These are phyloP conservation scores for Cucurbita argyrosperma DNA, from an alignment of 306 rosid species.

Conservation along the genomic window DNA sequence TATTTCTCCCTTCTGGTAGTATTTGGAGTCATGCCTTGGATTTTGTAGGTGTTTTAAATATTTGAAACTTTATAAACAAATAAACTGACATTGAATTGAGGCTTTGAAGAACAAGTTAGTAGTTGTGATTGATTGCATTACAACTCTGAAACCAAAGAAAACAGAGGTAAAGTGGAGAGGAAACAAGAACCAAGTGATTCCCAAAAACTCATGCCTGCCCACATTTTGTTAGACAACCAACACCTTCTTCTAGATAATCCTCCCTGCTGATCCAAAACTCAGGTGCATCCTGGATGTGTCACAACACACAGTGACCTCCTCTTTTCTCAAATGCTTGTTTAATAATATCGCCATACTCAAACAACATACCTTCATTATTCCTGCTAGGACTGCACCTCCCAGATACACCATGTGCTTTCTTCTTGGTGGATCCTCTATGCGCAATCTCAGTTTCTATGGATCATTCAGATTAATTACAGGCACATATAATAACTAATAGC, in stretches of 20 bases:
- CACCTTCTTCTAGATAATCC: conserved; percentile 94
- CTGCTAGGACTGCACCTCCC: conserved; percentile 99
- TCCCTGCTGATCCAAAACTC: conserved; percentile 96
- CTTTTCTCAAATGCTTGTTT: background rate
- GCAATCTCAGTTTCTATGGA: conserved; percentile 68
- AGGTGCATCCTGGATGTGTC: conserved; percentile 70
- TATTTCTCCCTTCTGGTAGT: background rate
- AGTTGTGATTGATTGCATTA: too few relatives aligned
- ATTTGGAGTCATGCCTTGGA: too few relatives aligned
- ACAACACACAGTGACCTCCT: conserved; percentile 11
- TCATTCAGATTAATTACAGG: conserved; percentile 8
- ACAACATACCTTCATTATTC: conserved; percentile 75
- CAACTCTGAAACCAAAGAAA: too few relatives aligned
- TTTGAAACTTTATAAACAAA: too few relatives aligned
- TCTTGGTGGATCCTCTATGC: conserved; percentile 96
- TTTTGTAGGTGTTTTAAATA: too few relatives aligned
- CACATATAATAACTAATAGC: background rate
- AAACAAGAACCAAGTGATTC: background rate
- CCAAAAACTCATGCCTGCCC: conserved; percentile 56
- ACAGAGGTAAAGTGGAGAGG: too few relatives aligned
- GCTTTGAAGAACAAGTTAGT: too few relatives aligned
- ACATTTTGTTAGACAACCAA: conserved; percentile 73
- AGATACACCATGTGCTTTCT: conserved; percentile 99
- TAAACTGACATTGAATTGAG: too few relatives aligned
- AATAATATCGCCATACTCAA: background rate